Evolutionary conservation across 2,329 filamentous ascomycete genomes (phyloP), one percentile per base, ranked within the genome.

Genomic region (Chalaropsis thielavioides): DNA sequence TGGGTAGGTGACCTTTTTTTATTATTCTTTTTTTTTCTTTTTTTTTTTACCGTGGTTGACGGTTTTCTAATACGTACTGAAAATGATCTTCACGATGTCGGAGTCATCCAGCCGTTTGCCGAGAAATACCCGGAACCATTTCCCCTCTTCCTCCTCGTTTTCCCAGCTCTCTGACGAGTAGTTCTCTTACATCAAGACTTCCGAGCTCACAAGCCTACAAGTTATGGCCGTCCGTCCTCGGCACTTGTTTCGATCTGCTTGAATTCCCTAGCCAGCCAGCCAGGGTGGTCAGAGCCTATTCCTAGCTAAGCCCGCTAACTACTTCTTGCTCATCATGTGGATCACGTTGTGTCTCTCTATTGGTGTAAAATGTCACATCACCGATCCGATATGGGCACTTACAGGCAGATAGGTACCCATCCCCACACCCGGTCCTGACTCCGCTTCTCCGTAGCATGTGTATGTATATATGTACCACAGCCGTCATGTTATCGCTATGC

Each of bases 401-500:
- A 56, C 27, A 31, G 6, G 3, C 24, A 7, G 17, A 7, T 44
- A 5, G 8, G 22, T 11, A 31, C 22, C 2, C 44, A 46, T 62
- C 60, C 60, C 60, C 60, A 62, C 40, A 62, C 15, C 60, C 60
- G 60, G 44, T 6, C 19, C 41, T 44, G 38, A 44, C 59, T 62
- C 60, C 60, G 60, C 60, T 62, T 49, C 60, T 62, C 60, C 60
- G 60, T 62, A 7, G 13, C n/a, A 17, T 24, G 19, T 46, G 15
- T 7, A n/a, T 3, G 43, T 46, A 46, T 19, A n/a, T 35, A 17
- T 11, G 8, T 58, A 35, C 15, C 24, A 27, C 46, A 24, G 24
- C 15, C 3, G 11, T 10, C 24, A 13, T 6, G 11, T 10, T 15
- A 13, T 6, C 24, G 46, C 11, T 11, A 27, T 51, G 46, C 22